A percentile compares a stretch with the other conserved stretches of the same genome.
Evolutionary conservation across 106 monocot genomes (phyloP).

Genomic region (Cymbidium sinense): DNA sequence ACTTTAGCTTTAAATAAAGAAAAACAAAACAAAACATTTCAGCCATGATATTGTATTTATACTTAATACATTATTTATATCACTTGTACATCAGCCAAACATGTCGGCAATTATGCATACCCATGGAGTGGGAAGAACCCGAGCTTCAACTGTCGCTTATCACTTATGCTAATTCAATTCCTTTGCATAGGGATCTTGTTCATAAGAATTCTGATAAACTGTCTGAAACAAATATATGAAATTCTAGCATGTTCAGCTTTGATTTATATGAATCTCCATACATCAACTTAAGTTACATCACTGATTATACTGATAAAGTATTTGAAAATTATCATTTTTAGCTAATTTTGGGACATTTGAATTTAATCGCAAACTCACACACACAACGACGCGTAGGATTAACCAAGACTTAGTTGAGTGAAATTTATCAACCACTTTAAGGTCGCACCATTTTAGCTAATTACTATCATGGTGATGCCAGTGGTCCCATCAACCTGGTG

Average conservation of each 20-base stretch:
- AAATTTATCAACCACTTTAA: no score
- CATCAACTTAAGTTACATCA: not conserved
- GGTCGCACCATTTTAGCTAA: not conserved
- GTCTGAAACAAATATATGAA: conserved; percentile 35
- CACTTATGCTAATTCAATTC: conserved; percentile 78
- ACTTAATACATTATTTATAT: not conserved
- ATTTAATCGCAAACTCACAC: no score
- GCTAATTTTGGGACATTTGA: no score
- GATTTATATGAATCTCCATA: not conserved
- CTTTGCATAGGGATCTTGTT: conserved; percentile 76
- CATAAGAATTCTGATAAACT: conserved; percentile 70
- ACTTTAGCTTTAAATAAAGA: conserved; percentile 50
- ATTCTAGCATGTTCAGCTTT: not conserved
- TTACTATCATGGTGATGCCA: not conserved
- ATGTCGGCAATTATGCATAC: conserved; percentile 23
- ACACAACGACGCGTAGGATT: no score
- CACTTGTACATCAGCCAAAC: not conserved
- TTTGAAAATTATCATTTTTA: no score
- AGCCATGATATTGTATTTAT: not conserved
- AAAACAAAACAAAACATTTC: not conserved
- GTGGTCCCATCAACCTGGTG: not conserved
- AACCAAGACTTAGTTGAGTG: no score
- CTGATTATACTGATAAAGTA: not conserved
- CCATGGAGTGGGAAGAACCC: conserved; percentile 96
- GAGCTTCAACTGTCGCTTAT: conserved; percentile 76